Base-by-base conservation (phyloP, 331 rosid genomes). In the Pyracantha coccinea region DNA sequence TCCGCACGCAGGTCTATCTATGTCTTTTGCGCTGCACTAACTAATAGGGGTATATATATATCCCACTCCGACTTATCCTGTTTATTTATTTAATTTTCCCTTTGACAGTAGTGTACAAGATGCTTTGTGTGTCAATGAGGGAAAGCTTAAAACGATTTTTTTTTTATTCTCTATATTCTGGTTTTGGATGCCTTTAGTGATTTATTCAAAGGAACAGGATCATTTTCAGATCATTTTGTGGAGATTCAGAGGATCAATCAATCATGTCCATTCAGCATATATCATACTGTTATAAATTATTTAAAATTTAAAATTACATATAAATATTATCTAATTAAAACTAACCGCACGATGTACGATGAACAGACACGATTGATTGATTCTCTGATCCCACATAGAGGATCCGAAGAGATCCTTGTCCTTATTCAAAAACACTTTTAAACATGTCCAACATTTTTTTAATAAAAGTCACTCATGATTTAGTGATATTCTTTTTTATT, bases 381-480 rank as follows among this genome's bases (percentile, higher is more conserved):
- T 8, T 0, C 0, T 35, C 0, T 8, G 4, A 0, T 0, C 12
- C 12, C 0, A 35, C 44, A 35, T 8, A 35, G 1, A 35, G 4
- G 4, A 35, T 35, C 2, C 0, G 1, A 1, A 32, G 9, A 32
- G 9, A 35, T 35, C 44, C 4, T 35, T 35, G 44, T 35, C 44
- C 44, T 8, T 35, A 8, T 35, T 35, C 13, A 35, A 35, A 35
- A 35, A 9, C 44, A 35, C 44, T 35, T 35, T 35, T 9, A 35
- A 35, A 35, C 44, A 35, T 35, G 44, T 35, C 44, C 4, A 35
- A 9, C 13, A 35, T 9, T 35, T 35, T 35, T 9, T 35, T 35
- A 35, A 9, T 35, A 2, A 35, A 35, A 35, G 1, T 35, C 2
- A 35, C 2, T 9, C 8, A 35, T 1, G 28, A 4, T 9, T 9